phyloP scores from a whole-genome alignment of 225 moss, liverwort and hornwort genomes.

The Pseudisothecium myosuroides region DNA sequence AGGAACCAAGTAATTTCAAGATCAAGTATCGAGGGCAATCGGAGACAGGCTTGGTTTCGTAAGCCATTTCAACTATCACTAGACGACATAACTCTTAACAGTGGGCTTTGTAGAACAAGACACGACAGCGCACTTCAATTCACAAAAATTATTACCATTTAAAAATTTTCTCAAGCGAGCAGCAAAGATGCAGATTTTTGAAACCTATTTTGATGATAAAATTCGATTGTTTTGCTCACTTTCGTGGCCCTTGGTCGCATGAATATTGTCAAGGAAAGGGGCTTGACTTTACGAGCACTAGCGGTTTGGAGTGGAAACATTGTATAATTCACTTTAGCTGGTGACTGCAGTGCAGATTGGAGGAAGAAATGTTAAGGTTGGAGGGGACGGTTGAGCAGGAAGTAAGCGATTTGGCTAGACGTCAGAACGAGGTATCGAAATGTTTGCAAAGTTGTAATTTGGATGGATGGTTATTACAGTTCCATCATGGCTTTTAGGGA shows the following conservation, averaged over 20 bases:
- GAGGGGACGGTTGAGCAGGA: conserved; percentile 42
- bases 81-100: background rate
- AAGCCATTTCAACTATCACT: background rate
- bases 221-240: background rate
- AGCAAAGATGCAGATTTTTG: background rate
- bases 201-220: background rate
- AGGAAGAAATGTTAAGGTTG: conserved; percentile 38
- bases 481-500: background rate
- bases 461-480: background rate
- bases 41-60: background rate
- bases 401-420: conserved; percentile 31
- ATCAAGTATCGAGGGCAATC: background rate
- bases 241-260: background rate
- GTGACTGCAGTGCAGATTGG: conserved; percentile 34
- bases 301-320: background rate
- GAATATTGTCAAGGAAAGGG: background rate
- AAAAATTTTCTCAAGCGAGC: background rate
- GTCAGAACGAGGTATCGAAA: conserved; percentile 44
- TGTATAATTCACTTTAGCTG: background rate
- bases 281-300: background rate
- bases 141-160: background rate
- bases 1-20: background rate
- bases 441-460: background rate
- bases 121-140: background rate
- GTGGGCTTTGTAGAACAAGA: background rate